Conservation (phyloP, 805 yeast genomes). For the Wickerhamomyces pijperi region DNA sequence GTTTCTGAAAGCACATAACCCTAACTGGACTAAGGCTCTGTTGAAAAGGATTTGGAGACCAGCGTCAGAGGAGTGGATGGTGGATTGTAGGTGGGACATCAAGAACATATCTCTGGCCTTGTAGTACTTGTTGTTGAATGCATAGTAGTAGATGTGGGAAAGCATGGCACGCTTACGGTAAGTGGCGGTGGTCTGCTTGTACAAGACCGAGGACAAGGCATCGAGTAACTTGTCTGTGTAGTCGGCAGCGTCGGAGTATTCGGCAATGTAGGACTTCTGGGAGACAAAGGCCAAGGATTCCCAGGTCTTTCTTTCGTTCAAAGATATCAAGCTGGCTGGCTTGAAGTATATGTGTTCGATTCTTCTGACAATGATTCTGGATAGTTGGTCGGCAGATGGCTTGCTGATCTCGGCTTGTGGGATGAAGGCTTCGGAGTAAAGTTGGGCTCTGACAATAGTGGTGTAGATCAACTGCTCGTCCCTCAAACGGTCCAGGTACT, state of each 20-base stretch:
- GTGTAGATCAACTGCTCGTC: constrained; percentile 74
- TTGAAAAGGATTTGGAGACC: constrained; percentile 85
- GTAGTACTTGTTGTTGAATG: constrained; percentile 75
- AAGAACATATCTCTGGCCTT: constrained; percentile 84
- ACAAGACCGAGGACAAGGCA: constrained; percentile 51
- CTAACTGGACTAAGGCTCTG: constrained; percentile 91
- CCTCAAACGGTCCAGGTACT: constrained; percentile 80
- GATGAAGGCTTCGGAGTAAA: constrained; percentile 63
- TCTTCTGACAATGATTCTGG: constrained; percentile 72
- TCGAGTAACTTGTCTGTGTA: constrained; percentile 51
- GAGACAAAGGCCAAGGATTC: constrained; percentile 21
- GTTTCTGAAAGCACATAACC: constrained; percentile 86
- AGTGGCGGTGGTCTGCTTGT: constrained; percentile 53
- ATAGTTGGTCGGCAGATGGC: constrained; percentile 36
- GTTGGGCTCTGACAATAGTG: constrained; percentile 73
- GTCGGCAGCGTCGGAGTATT: constrained; percentile 20
- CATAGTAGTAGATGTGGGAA: constrained; percentile 80
- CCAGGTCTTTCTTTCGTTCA: constrained; percentile 75
- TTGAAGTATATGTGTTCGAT: constrained; percentile 90
- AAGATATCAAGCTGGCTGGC: constrained; percentile 60
- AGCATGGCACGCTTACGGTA: constrained; percentile 78
- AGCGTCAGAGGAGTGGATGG: constrained; percentile 78
- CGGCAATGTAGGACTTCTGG: constrained; percentile 18
- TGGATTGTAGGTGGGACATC: constrained; percentile 73
- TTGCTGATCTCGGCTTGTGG: constrained; percentile 25